Evolutionary conservation across 495 filamentous ascomycete genomes (phyloP).

Genomic region (Penicillium maclennaniae): DNA sequence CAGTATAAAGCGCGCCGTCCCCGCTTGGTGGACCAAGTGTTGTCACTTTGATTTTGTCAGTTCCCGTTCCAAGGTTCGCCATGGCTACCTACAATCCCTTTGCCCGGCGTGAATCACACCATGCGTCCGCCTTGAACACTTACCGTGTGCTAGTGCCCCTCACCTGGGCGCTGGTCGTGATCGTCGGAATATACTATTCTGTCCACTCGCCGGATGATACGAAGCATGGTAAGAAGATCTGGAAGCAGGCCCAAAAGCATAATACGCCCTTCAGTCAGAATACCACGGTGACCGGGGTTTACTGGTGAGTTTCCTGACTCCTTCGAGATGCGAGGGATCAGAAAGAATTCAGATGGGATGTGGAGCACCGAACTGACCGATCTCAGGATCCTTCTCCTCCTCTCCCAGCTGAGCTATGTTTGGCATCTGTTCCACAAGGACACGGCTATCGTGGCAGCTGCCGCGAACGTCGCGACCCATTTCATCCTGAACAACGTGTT

Average conservation of each 20-base stretch:
- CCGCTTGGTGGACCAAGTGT: neutral
- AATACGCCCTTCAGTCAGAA: constrained; percentile 74
- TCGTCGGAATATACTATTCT: constrained; percentile 67
- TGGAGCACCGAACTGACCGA: constrained; percentile 2
- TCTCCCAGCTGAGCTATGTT: constrained; percentile 72
- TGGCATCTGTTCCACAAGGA: constrained; percentile 69
- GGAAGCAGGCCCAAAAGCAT: constrained; percentile 62
- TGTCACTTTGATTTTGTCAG: neutral
- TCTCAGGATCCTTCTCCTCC: constrained; percentile 64
- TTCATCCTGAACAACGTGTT: constrained; percentile 85
- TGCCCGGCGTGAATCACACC: constrained; percentile 57
- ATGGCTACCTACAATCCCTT: constrained; percentile 61
- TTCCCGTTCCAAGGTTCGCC: neutral
- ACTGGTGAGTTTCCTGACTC: constrained; percentile 54
- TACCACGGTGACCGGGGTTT: constrained; percentile 64
- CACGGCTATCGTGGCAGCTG: constrained; percentile 55
- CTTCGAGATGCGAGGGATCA: too few relatives aligned
- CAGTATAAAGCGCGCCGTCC: neutral
- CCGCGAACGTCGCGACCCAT: constrained; percentile 73
- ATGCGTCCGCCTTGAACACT: constrained; percentile 41
- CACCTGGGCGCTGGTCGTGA: constrained; percentile 66
- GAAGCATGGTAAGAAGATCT: constrained; percentile 54
- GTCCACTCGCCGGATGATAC: constrained; percentile 58
- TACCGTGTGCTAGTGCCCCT: constrained; percentile 68
- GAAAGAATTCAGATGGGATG: neutral